These are phyloP conservation scores for Populus nigra DNA, from an alignment of 345 rosid genomes.

Conservation along the genomic window DNA sequence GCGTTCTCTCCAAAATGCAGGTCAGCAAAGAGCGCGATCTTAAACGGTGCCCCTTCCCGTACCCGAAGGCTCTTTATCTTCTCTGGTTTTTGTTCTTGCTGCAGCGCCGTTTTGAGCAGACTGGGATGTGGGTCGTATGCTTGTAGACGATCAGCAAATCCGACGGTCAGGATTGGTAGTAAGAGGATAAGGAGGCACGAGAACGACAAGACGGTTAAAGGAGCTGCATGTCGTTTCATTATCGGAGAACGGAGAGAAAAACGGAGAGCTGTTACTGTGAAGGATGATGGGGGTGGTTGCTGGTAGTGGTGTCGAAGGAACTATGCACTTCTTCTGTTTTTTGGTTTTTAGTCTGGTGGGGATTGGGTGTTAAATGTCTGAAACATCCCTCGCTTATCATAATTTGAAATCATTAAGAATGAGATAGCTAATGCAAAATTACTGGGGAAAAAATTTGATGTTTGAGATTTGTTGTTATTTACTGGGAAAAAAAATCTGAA, in stretches of 20 bases:
- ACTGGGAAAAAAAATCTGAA: too few species aligned
- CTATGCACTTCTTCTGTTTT: neutral
- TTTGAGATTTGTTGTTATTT: too few species aligned
- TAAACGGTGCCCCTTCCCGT: conserved; percentile 42
- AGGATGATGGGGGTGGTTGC: neutral
- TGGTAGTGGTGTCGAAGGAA: neutral
- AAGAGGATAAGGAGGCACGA: conserved; percentile 5
- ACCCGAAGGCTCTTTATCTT: conserved; percentile 21
- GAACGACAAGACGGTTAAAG: neutral
- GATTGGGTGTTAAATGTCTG: neutral
- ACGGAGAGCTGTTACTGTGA: neutral
- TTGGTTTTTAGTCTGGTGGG: neutral
- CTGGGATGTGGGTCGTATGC: neutral
- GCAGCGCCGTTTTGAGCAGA: conserved; percentile 14
- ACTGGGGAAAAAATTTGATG: too few species aligned
- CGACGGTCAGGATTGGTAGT: conserved; percentile 19
- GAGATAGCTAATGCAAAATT: too few species aligned
- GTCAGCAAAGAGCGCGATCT: conserved; percentile 69
- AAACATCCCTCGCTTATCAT: too few species aligned
- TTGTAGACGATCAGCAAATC: conserved; percentile 2
- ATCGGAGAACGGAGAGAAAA: neutral
- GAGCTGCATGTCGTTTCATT: conserved; percentile 2
- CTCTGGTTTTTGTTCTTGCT: neutral
- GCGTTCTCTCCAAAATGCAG: conserved; percentile 76
- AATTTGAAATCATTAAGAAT: too few species aligned